Evolutionary conservation across 2,329 filamentous ascomycete genomes (phyloP).

Genomic region (Fusarium veterinarium): DNA sequence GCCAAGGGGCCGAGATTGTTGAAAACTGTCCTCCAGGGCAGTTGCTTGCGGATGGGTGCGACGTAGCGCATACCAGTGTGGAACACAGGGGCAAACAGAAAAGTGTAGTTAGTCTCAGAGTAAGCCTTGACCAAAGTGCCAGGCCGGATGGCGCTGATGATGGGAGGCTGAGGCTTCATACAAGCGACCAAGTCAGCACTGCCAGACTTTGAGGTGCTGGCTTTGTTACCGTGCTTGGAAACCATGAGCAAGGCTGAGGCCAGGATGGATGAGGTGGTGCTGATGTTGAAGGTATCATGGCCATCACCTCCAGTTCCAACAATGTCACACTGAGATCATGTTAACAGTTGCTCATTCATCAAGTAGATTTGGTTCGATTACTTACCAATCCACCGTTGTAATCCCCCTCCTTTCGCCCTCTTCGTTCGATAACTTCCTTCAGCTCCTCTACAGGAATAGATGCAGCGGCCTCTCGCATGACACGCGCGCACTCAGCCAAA

Average conservation of each 20-base stretch:
- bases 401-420: conserved; percentile 73
- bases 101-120: conserved; percentile 86
- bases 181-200: conserved; percentile 90
- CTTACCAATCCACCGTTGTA: conserved; percentile 88
- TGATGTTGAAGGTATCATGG: conserved; percentile 98
- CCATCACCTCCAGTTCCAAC: conserved; percentile 97
- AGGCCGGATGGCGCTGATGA: conserved; percentile 79
- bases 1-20: conserved; percentile 93
- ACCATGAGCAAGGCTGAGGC: conserved; percentile 86
- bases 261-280: conserved; percentile 92
- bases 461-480: conserved; percentile 85
- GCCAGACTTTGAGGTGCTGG: conserved; percentile 94
- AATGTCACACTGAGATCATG: conserved; percentile 76
- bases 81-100: conserved; percentile 95
- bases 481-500: conserved; percentile 82
- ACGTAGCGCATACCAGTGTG: conserved; percentile 95
- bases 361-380: neutral
- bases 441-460: conserved; percentile 75
- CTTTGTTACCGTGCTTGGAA: conserved; percentile 95
- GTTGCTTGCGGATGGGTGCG: conserved; percentile 83
- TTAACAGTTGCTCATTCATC: conserved; percentile 15
- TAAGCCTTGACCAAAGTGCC: conserved; percentile 79
- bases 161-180: conserved; percentile 77
- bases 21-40: conserved; percentile 97
- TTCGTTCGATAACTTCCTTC: conserved; percentile 67